A percentile compares a stretch with the other conserved stretches of the same genome.
phyloP scores from a whole-genome alignment of 2,329 filamentous ascomycete genomes.

The Colletotrichum lentis region DNA sequence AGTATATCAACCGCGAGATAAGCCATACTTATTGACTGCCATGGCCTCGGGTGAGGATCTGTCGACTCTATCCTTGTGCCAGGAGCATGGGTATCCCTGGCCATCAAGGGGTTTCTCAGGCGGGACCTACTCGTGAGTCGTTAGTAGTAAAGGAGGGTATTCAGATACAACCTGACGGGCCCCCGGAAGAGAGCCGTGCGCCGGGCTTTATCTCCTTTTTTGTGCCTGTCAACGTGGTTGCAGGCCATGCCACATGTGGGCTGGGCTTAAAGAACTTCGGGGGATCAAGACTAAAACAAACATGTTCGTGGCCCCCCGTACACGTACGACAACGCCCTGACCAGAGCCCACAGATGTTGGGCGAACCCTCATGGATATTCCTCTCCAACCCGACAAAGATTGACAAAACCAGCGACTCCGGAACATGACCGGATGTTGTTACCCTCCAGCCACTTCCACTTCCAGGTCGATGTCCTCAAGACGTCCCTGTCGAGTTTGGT shows the following conservation, averaged over 20 bases:
- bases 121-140: constrained; percentile 1
- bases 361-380: neutral
- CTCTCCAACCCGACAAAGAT: constrained; percentile 15
- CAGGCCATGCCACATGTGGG: neutral
- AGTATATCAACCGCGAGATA: neutral
- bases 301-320: neutral
- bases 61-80: constrained; percentile 7
- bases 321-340: constrained; percentile 7
- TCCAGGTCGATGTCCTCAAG: neutral
- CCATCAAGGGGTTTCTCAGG: constrained; percentile 7
- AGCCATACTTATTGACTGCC: constrained; percentile 12
- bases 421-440: constrained; percentile 2
- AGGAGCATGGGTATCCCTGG: neutral
- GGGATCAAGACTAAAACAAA: neutral
- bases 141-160: constrained; percentile 3
- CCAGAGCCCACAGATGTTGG: constrained; percentile 6
- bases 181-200: constrained; percentile 15
- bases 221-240: neutral
- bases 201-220: neutral
- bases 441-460: constrained; percentile 13
- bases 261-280: neutral
- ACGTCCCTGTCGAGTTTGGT: neutral
- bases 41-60: neutral
- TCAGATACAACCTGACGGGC: neutral
- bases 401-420: constrained; percentile 11